phyloP scores from a whole-genome alignment of 148 eudicot genomes.

The Arbutus unedo region DNA sequence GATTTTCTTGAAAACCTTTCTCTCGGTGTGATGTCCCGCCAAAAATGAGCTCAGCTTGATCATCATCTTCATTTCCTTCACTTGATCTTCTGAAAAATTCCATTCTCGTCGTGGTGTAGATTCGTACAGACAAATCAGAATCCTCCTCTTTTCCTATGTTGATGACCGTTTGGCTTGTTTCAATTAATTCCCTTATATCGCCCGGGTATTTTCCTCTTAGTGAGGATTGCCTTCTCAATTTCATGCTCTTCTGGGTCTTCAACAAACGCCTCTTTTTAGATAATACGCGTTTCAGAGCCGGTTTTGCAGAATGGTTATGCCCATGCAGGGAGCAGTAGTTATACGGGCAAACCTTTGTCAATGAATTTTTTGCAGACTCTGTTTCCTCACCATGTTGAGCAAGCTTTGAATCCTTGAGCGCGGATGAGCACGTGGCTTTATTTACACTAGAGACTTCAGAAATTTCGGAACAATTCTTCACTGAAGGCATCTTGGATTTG shows the following conservation, averaged over 20 bases:
- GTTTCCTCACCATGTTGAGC: conserved; percentile 36
- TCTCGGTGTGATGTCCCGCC: conserved; percentile 26
- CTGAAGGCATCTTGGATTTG: conserved; percentile 44
- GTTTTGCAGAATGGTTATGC: conserved; percentile 40
- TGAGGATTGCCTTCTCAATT: conserved; percentile 21
- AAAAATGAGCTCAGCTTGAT: conserved; percentile 20
- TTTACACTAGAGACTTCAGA: conserved; percentile 29
- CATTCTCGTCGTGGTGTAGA: conserved; percentile 25
- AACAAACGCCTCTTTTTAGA: conserved; percentile 43
- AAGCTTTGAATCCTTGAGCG: conserved; percentile 58
- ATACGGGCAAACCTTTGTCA: conserved; percentile 65
- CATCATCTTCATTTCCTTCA: conserved; percentile 28
- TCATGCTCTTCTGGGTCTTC: conserved; percentile 44
- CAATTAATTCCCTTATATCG: conserved; percentile 26
- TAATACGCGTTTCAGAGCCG: conserved; percentile 43
- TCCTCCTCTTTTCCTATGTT: conserved; percentile 24
- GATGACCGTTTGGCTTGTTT: conserved; percentile 20
- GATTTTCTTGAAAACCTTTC: conserved; percentile 19
- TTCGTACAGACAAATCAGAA: conserved; percentile 3
- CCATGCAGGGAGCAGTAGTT: conserved; percentile 83
- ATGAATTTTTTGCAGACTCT: conserved; percentile 38
- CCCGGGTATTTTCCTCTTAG: conserved; percentile 16
- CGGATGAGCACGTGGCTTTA: conserved; percentile 76
- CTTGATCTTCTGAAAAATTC: conserved; percentile 16
- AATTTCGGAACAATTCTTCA: conserved; percentile 29